Evolutionary conservation across 202 grass and related monocot genomes (phyloP).

Genomic region (Bolboschoenoplectus hybrid): DNA sequence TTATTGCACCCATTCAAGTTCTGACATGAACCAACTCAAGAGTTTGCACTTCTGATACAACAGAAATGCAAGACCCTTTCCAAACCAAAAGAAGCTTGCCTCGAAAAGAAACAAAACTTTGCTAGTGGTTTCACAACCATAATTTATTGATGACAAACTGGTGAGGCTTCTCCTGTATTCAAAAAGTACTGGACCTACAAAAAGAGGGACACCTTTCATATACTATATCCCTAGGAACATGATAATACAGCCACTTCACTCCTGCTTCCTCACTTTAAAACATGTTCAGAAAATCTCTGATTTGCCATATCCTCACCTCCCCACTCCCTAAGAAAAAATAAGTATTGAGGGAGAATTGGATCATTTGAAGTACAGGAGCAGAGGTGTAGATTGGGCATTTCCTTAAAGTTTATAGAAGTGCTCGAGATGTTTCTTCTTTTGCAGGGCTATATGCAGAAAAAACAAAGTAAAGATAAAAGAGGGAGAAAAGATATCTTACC

Average conservation of each 20-base stretch:
- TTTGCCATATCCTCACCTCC: background rate
- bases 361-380: background rate
- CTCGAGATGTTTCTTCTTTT: background rate
- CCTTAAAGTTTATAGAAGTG: background rate
- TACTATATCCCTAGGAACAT: background rate
- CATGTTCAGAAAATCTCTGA: slow-evolving; percentile 18
- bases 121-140: background rate
- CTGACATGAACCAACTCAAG: background rate
- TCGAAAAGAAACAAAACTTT: background rate
- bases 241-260: slow-evolving; percentile 7
- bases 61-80: background rate
- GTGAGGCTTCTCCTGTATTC: background rate
- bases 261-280: background rate
- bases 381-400: background rate
- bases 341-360: background rate
- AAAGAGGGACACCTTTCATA: background rate
- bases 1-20: background rate
- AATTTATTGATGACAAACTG: background rate
- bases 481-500: slow-evolving; percentile 38
- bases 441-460: slow-evolving; percentile 10
- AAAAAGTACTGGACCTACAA: background rate
- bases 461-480: slow-evolving; percentile 11
- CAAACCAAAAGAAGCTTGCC: background rate
- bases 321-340: background rate
- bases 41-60: background rate